Conservation (phyloP, 306 rosid genomes). For the Vachellia collinsii region DNA sequence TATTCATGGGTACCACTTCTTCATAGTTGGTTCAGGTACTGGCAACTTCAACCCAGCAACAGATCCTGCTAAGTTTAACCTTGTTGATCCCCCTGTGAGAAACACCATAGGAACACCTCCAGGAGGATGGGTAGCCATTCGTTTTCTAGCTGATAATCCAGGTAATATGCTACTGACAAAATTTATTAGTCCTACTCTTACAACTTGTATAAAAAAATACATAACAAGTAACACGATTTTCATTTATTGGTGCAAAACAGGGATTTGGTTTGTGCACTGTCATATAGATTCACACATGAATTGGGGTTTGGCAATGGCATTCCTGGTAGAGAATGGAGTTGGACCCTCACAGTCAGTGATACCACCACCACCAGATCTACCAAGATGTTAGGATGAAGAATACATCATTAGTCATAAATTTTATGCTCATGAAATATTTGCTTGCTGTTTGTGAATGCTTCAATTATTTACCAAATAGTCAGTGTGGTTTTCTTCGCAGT, state of each 20-base stretch:
- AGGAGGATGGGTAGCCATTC: slow-evolving; percentile 98
- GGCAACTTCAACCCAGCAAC: slow-evolving; percentile 85
- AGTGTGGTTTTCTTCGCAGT: neutral
- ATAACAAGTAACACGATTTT: slow-evolving; percentile 23
- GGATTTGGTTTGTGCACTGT: slow-evolving; percentile 92
- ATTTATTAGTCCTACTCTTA: neutral
- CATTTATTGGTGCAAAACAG: slow-evolving; percentile 45
- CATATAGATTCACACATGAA: slow-evolving; percentile 79
- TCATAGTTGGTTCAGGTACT: slow-evolving; percentile 80
- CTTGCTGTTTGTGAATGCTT: slow-evolving; percentile 28
- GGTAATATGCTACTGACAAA: slow-evolving; percentile 44
- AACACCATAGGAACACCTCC: slow-evolving; percentile 90
- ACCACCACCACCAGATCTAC: slow-evolving; percentile 94
- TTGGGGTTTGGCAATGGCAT: slow-evolving; percentile 80
- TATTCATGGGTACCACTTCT: slow-evolving; percentile 92
- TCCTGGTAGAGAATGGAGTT: slow-evolving; percentile 82
- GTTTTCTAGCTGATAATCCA: slow-evolving; percentile 91
- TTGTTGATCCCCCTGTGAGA: slow-evolving; percentile 76
- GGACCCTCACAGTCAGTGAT: slow-evolving; percentile 75
- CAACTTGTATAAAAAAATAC: neutral
- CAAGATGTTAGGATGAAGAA: slow-evolving; percentile 62
- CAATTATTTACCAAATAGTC: slow-evolving; percentile 25
- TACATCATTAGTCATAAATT: slow-evolving; percentile 33
- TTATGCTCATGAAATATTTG: slow-evolving; percentile 28
- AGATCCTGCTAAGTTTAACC: slow-evolving; percentile 76